Evolutionary conservation across 1,139 yeast genomes (phyloP), one percentile per base, ranked within the genome.

Genomic region (Yamadazyma dendronema): DNA sequence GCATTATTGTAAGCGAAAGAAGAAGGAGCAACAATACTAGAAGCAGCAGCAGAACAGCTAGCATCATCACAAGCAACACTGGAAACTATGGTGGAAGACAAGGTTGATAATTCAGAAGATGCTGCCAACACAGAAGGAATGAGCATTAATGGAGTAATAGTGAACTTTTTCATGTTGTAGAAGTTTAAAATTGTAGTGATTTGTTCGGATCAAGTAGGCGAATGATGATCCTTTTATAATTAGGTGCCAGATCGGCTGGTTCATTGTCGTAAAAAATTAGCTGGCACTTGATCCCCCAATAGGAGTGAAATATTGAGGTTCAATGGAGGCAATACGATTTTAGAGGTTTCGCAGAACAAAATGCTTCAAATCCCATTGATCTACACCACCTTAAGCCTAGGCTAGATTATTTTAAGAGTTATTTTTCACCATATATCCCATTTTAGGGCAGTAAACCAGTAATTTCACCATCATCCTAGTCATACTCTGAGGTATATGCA

Each of bases 11-110:
- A 61, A 21, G 46, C 44, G 44, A 62, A 62, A 2, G 61, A 50
- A 2, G 59, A 49, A 21, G 69, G 67, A 12, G 44, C 65, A 33
- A 58, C 29, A 5, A 24, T 11, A 24, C 12, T n/a, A 12, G 27
- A 24, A 24, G 26, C 42, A 23, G 36, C 25, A 23, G 40, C 27
- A 11, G 32, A 10, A 31, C 49, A 37, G 15, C 47, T 29, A 24
- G 48, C 39, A 25, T 55, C 41, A 23, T 54, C 43, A 40, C 62
- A 58, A 17, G 60, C 40, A 17, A 48, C 31, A 14, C 56, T 45
- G 13, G 64, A 58, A 4, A 61, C 42, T 8, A 59, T 44, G 9
- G 68, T 61, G n/a, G 65, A 55, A 37, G 55, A 49, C 23, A 61
- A 56, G 22, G 67, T 54, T 22, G 47, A 38, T 15, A 42, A 34